phyloP scores from a whole-genome alignment of 352 stramenopile species.

The Globisporangium orthogonon region DNA sequence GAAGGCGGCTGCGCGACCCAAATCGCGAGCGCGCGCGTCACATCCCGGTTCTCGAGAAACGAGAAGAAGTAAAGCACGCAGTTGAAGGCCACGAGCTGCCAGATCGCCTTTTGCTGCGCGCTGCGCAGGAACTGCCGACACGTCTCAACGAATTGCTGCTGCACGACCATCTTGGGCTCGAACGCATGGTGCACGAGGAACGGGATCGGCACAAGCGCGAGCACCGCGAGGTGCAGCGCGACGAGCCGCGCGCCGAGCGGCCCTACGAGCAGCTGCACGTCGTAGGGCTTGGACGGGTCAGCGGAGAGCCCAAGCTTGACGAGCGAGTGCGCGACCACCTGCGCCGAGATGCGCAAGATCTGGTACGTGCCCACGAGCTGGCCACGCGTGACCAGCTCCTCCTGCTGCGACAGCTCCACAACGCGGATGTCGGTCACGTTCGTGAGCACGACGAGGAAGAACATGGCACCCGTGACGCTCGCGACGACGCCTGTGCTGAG shows the following conservation, averaged over 20 bases:
- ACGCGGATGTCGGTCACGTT: constrained; percentile 31
- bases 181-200: constrained; percentile 20
- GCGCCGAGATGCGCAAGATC: constrained; percentile 19
- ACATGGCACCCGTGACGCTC: constrained; percentile 18
- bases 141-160: constrained; percentile 11
- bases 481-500: constrained; percentile 3
- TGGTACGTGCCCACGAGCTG: constrained; percentile 27
- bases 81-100: constrained; percentile 38
- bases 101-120: constrained; percentile 36
- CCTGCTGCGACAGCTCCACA: constrained; percentile 39
- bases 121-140: constrained; percentile 17
- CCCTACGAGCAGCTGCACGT: constrained; percentile 8
- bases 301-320: constrained; percentile 10
- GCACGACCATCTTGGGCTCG: constrained; percentile 9
- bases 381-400: constrained; percentile 25
- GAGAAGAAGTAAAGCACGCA: constrained; percentile 35
- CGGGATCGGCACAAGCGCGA: constrained; percentile 25
- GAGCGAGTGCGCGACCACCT: constrained; percentile 18
- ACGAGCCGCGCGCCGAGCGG: constrained; percentile 15
- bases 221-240: constrained; percentile 21
- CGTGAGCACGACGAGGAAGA: constrained; percentile 23
- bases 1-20: constrained; percentile 14
- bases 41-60: constrained; percentile 21
- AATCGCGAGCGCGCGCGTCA: constrained; percentile 15
- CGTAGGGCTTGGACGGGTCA: background rate